Evolutionary conservation across 2,329 filamentous ascomycete genomes (phyloP).

Genomic region (Alternaria sp.): DNA sequence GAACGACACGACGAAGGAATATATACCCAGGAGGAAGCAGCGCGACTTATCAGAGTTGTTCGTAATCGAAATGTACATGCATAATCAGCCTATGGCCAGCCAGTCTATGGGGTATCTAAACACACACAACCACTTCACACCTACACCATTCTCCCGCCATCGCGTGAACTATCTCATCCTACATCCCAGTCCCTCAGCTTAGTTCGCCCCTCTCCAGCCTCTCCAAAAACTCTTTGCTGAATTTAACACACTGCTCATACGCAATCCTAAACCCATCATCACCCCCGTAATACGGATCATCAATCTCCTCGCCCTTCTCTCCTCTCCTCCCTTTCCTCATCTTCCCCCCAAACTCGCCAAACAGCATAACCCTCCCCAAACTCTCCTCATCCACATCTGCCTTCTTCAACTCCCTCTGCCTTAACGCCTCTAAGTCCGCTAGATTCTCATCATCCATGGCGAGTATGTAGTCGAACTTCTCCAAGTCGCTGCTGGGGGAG

Average conservation of each 20-base stretch:
- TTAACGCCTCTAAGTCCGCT: slow-evolving; percentile 68
- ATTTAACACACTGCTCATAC: slow-evolving; percentile 82
- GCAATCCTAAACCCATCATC: slow-evolving; percentile 52
- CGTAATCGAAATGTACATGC: not conserved
- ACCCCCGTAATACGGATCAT: slow-evolving; percentile 84
- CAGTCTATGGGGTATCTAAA: slow-evolving; percentile 32
- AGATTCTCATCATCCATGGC: slow-evolving; percentile 92
- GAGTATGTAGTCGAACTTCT: slow-evolving; percentile 88
- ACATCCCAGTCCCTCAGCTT: slow-evolving; percentile 16
- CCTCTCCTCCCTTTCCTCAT: slow-evolving; percentile 20
- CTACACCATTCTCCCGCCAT: not conserved
- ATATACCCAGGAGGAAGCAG: slow-evolving; percentile 5
- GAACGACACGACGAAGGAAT: not conserved
- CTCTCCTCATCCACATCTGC: slow-evolving; percentile 40
- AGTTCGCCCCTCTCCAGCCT: slow-evolving; percentile 56
- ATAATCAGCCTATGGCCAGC: not conserved
- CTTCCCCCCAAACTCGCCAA: slow-evolving; percentile 78
- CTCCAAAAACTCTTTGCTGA: slow-evolving; percentile 76
- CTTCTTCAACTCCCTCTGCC: slow-evolving; percentile 58
- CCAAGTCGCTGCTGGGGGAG: slow-evolving; percentile 71
- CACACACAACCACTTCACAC: not conserved
- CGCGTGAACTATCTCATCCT: not conserved
- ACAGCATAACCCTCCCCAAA: slow-evolving; percentile 72
- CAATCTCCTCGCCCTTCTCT: slow-evolving; percentile 25
- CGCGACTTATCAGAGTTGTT: not conserved